Evolutionary conservation across 106 monocot species (phyloP).

Genomic region (Triglochin maritima): DNA sequence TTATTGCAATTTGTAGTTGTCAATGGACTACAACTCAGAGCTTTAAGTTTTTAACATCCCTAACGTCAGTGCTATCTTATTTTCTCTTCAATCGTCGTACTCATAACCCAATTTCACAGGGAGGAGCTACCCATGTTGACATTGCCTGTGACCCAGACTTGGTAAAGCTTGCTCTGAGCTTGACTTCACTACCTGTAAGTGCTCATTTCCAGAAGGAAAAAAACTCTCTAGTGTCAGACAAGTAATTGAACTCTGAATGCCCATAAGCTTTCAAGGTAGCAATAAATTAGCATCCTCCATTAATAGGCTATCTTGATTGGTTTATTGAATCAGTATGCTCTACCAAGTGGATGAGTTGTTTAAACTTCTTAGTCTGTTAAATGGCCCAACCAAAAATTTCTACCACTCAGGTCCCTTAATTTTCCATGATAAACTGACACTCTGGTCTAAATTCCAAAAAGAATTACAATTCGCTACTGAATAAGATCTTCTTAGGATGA

Average conservation of each 20-base stretch:
- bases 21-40: too few relatives aligned
- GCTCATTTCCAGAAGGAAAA: background rate
- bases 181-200: slow-evolving; percentile 86
- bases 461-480: background rate
- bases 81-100: background rate
- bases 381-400: too few relatives aligned
- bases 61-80: background rate
- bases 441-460: background rate
- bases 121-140: slow-evolving; percentile 94
- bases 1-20: too few relatives aligned
- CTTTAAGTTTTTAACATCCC: too few relatives aligned
- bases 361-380: too few relatives aligned
- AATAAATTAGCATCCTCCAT: too few relatives aligned
- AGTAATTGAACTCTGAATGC: background rate
- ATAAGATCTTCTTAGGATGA: too few relatives aligned
- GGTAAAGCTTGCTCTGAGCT: slow-evolving; percentile 64
- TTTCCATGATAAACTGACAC: too few relatives aligned
- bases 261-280: background rate
- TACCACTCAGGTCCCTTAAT: too few relatives aligned
- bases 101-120: slow-evolving; percentile 25
- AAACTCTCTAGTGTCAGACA: background rate
- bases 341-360: background rate
- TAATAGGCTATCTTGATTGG: too few relatives aligned
- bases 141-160: slow-evolving; percentile 85
- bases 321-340: too few relatives aligned